Conservation (phyloP, 371 early-diverging fungal genomes). For the Apophysomyces variabilis region DNA sequence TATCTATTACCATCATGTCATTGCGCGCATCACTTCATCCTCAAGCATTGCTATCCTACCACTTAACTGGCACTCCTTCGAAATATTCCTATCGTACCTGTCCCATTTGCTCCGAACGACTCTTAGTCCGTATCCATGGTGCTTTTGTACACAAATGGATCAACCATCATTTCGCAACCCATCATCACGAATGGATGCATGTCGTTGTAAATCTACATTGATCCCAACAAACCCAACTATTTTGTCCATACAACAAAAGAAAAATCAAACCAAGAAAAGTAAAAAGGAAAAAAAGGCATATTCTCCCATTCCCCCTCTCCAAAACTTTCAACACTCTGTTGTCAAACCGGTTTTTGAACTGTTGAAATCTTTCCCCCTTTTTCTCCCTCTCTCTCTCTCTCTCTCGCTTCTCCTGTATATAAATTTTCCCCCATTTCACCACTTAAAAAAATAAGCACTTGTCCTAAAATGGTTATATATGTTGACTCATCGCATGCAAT, state of each 20-base stretch:
- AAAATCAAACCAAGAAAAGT: neutral
- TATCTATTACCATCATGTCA: slow-evolving; percentile 3
- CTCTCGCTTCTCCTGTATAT: slow-evolving; percentile 13
- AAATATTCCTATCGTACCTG: slow-evolving; percentile 50
- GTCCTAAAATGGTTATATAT: neutral
- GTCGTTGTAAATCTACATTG: slow-evolving; percentile 53
- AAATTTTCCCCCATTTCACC: neutral
- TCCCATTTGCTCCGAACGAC: slow-evolving; percentile 53
- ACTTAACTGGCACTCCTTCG: slow-evolving; percentile 2
- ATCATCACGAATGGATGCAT: slow-evolving; percentile 55
- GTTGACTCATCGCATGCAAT: slow-evolving; percentile 2
- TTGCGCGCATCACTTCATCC: slow-evolving; percentile 7
- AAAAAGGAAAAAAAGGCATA: slow-evolving; percentile 6
- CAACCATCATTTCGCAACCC: slow-evolving; percentile 48
- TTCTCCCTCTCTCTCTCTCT: slow-evolving; percentile 3
- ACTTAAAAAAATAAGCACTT: neutral
- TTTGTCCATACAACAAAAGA: neutral
- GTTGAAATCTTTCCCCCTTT: neutral
- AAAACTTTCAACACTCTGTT: neutral
- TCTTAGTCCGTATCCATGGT: slow-evolving; percentile 52
- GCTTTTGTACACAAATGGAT: slow-evolving; percentile 56
- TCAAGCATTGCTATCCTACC: slow-evolving; percentile 7
- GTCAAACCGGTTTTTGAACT: slow-evolving; percentile 5
- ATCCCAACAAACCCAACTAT: neutral
- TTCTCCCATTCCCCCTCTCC: neutral